A percentile compares a stretch with the other conserved stretches of the same genome.
Evolutionary conservation across 1,284 basidiomycete genomes (phyloP).

Genomic region (Ustilago nuda): DNA sequence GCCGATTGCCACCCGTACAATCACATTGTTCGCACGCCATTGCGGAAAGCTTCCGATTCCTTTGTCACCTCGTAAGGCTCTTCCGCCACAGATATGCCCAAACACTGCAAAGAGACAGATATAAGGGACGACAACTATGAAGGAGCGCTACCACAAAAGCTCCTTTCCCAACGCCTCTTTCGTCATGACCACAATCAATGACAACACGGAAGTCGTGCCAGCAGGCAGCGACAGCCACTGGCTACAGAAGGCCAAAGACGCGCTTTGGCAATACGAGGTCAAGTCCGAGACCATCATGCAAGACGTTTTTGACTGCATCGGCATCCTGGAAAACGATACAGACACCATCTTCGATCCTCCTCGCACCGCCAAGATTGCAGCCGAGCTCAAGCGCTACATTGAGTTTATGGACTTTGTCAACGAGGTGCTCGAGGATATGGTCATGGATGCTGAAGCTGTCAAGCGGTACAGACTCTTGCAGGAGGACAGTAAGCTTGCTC

Average conservation of each 20-base stretch:
- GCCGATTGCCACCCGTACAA: background rate
- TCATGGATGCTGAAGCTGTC: conserved; percentile 18
- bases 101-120: no score
- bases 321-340: conserved; percentile 7
- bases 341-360: conserved; percentile 10
- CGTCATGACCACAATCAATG: background rate
- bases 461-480: conserved; percentile 11
- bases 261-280: conserved; percentile 19
- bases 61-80: background rate
- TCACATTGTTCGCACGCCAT: conserved; percentile 2
- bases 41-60: background rate
- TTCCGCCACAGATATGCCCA: background rate
- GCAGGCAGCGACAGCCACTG: background rate
- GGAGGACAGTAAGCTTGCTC: conserved; percentile 10
- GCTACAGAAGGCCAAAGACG: conserved; percentile 16
- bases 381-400: conserved; percentile 16
- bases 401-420: conserved; percentile 25
- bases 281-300: conserved; percentile 20
- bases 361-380: conserved; percentile 9
- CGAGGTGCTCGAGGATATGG: conserved; percentile 24
- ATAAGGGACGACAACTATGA: no score
- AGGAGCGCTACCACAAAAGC: background rate
- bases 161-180: background rate
- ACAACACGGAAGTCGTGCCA: background rate
- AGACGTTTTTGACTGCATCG: conserved; percentile 25